Evolutionary conservation across 2,329 filamentous ascomycete species (phyloP), one percentile per base, ranked within the genome.

Genomic region (Epichloe gansuensis): DNA sequence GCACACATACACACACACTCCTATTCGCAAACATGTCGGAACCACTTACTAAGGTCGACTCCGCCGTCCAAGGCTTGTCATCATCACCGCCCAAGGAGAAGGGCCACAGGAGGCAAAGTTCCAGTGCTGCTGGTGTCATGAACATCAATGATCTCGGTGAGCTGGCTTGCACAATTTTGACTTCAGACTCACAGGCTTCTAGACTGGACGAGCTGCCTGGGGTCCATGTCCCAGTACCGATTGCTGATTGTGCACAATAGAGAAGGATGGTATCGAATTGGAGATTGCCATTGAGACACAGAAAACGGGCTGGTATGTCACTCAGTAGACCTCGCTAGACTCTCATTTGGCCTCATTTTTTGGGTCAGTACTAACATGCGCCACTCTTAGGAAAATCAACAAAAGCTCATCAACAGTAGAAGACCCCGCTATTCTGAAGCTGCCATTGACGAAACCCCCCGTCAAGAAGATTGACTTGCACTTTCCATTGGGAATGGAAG

Each of bases 381-480:
- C 9, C 21, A 25, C 43, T 5, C 35, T 46, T 39, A 96, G 90
- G 91, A 95, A 93, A 74, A 84, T 97, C 67, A 97, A 97, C 79
- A 87, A 84, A 51, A 91, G 89, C 38, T 79, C 89, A 42, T 72
- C 75, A 55, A 78, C 80, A 40, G 69, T 96, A 49, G 90, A 96
- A 34, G 91, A 96, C 60, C 85, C 85, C 63, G 82, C 90, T 34
- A 80, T 85, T 56, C 81, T 97, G 60, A 90, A 90, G 74, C 82
- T 90, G 68, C 74, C 77, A 55, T 81, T 97, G 60, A 84, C 87
- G 61, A 83, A 73, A 55, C 91, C 91, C 83, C 83, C 86, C 36
- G 81, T 97, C 69, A 95, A 93, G 79, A 91, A 88, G 75, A 91
- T 97, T 70, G 89, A 95, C 71, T 77, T 97, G 46, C 82, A 89